These are phyloP conservation scores for Plasmodium relictum DNA, from an alignment of 169 alveolate species.

Conservation along the genomic window DNA sequence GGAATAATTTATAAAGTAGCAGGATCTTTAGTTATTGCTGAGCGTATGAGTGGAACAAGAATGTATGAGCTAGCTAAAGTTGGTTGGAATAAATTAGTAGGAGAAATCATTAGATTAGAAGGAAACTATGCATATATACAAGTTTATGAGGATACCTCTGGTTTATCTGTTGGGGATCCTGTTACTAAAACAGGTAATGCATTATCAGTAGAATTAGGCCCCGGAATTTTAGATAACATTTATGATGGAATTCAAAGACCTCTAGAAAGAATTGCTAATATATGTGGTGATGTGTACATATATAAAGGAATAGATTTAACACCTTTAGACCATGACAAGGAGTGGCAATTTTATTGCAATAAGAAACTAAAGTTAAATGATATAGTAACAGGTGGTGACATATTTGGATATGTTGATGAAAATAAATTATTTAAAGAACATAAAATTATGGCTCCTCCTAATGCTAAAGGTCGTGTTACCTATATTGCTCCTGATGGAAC, in stretches of 20 bases:
- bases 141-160: slow-evolving; percentile 99
- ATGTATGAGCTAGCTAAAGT: slow-evolving; percentile 98
- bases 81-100: slow-evolving; percentile 97
- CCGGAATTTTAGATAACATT: slow-evolving; percentile 96
- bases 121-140: slow-evolving; percentile 98
- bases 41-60: slow-evolving; percentile 98
- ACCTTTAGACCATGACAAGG: slow-evolving; percentile 92
- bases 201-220: slow-evolving; percentile 98
- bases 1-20: slow-evolving; percentile 76
- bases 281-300: slow-evolving; percentile 92
- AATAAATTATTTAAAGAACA: slow-evolving; percentile 96
- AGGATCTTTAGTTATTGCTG: slow-evolving; percentile 95
- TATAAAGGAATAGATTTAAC: slow-evolving; percentile 98
- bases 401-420: slow-evolving; percentile 96
- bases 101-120: slow-evolving; percentile 98
- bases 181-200: slow-evolving; percentile 98
- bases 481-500: slow-evolving; percentile 96
- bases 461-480: slow-evolving; percentile 95
- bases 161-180: slow-evolving; percentile 99
- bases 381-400: slow-evolving; percentile 98
- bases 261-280: slow-evolving; percentile 93
- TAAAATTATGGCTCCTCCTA: slow-evolving; percentile 97
- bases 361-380: slow-evolving; percentile 93
- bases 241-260: slow-evolving; percentile 99
- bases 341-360: slow-evolving; percentile 95